These are phyloP conservation scores for Sporothrix euskadiensis DNA, from an alignment of 2,329 filamentous ascomycete species.

Conservation along the genomic window DNA sequence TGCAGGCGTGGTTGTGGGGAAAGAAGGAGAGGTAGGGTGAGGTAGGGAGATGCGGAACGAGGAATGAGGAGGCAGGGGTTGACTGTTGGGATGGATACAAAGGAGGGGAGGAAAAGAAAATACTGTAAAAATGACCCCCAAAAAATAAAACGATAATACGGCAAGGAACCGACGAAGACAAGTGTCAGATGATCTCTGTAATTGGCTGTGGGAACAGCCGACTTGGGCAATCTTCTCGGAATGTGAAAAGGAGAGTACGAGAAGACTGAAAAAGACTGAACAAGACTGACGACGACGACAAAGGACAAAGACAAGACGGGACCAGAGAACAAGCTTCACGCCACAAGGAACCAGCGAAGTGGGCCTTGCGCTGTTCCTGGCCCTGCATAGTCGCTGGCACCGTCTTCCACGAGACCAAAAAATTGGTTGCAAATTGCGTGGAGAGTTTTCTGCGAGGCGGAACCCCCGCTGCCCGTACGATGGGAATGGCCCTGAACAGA, in stretches of 20 bases:
- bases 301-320: not conserved
- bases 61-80: not conserved
- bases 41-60: not conserved
- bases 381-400: not conserved
- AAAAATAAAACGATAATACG: not conserved
- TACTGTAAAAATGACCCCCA: not conserved
- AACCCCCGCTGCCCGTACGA: constrained; percentile 13
- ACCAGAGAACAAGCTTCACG: not conserved
- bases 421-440: not conserved
- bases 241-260: not conserved
- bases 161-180: not conserved
- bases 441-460: not conserved
- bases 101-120: not conserved
- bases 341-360: constrained; percentile 19
- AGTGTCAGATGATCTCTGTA: not conserved
- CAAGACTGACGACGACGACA: not conserved
- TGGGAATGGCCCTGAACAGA: not conserved
- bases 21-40: not conserved
- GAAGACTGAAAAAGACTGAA: too few species aligned
- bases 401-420: constrained; percentile 6
- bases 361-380: not conserved
- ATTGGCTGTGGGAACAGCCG: not conserved
- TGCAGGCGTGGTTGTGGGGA: constrained; percentile 11
- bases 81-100: not conserved
- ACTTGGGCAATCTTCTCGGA: not conserved